These are phyloP conservation scores for Saccharum officinarum DNA, from an alignment of 176 grass and related monocot species.

Conservation along the genomic window DNA sequence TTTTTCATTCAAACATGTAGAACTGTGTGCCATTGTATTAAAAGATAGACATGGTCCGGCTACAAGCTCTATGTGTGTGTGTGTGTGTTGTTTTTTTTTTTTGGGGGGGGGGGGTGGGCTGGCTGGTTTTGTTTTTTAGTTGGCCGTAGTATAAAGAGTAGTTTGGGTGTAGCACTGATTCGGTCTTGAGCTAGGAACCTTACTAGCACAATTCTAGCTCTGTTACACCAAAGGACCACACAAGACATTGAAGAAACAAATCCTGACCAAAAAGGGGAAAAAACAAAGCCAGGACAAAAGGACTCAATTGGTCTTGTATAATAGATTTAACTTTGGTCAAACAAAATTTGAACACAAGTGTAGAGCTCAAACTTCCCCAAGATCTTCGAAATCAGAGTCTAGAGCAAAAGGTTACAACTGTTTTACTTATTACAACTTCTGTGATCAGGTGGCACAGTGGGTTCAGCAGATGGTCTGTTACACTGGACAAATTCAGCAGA, in stretches of 20 bases:
- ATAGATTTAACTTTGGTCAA: neutral
- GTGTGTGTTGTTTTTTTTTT: too few species aligned
- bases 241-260: neutral
- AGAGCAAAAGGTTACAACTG: neutral
- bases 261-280: neutral
- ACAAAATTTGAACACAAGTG: neutral
- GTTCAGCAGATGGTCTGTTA: neutral
- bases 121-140: too few species aligned
- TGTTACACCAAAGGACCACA: neutral
- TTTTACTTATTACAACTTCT: neutral
- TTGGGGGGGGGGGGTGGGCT: too few species aligned
- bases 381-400: neutral
- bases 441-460: neutral
- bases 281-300: neutral
- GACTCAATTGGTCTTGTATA: neutral
- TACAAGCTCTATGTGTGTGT: too few species aligned
- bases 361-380: neutral
- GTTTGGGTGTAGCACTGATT: neutral
- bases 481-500: neutral
- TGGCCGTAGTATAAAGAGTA: neutral
- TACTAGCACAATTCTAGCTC: neutral
- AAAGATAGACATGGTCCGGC: too few species aligned
- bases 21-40: too few species aligned
- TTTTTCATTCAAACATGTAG: too few species aligned
- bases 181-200: neutral